Percentiles rank a stretch among this genome's conserved stretches.
Conservation (phyloP, 1,284 basidiomycete species). For the Trametes hirsuta region DNA sequence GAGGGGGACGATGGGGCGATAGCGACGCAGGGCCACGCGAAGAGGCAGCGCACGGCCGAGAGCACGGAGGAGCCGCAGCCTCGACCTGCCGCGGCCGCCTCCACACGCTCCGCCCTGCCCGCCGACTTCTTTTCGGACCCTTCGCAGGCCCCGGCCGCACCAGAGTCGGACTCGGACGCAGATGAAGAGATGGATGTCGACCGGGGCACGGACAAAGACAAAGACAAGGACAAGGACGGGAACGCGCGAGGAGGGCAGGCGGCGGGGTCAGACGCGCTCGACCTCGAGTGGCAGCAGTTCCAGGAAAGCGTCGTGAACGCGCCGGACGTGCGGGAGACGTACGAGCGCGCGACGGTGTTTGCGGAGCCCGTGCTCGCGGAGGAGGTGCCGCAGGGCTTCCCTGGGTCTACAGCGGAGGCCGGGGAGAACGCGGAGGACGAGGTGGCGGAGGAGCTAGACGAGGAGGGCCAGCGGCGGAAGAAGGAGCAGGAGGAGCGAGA, state of each 20-base stretch:
- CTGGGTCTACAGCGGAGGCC: slow-evolving; percentile 33
- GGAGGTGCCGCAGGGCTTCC: slow-evolving; percentile 58
- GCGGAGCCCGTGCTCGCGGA: slow-evolving; percentile 65
- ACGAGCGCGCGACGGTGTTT: slow-evolving; percentile 68
- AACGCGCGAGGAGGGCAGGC: slow-evolving; percentile 29
- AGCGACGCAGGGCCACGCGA: neutral
- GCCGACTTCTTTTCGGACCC: slow-evolving; percentile 82
- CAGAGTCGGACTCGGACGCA: slow-evolving; percentile 46
- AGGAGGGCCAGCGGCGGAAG: slow-evolving; percentile 46
- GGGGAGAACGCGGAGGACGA: slow-evolving; percentile 31
- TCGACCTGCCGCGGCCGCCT: slow-evolving; percentile 11
- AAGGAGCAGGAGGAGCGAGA: slow-evolving; percentile 76
- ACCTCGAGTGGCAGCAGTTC: slow-evolving; percentile 72
- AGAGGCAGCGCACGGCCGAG: slow-evolving; percentile 1
- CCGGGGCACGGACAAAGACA: slow-evolving; percentile 37
- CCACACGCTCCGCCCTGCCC: slow-evolving; percentile 48
- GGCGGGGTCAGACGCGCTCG: slow-evolving; percentile 44
- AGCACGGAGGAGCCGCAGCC: slow-evolving; percentile 9
- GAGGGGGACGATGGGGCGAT: slow-evolving; percentile 20
- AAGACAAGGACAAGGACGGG: slow-evolving; percentile 51
- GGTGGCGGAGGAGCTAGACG: slow-evolving; percentile 41
- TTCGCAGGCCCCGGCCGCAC: slow-evolving; percentile 49
- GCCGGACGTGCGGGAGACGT: slow-evolving; percentile 47
- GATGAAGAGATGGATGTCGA: slow-evolving; percentile 17
- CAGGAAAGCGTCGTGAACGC: slow-evolving; percentile 59